Conservation (phyloP, 306 rosid genomes). For the Acmispon strigosus region DNA sequence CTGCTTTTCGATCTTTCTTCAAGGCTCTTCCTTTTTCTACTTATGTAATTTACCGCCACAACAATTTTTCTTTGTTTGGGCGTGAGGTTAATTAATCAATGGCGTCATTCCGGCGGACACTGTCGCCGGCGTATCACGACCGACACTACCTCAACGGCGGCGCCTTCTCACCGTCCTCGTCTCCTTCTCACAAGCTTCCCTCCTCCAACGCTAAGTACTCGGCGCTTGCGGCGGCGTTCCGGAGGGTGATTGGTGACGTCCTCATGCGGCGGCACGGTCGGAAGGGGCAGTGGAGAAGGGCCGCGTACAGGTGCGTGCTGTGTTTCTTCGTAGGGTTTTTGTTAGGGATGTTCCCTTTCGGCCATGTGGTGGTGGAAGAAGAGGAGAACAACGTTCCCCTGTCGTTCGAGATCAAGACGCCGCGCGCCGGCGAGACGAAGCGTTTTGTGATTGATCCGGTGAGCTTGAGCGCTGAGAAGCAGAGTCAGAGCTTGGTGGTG, state of each 20-base stretch:
- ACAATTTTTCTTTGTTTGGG: not conserved
- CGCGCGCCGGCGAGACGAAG: slow-evolving; percentile 32
- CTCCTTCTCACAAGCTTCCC: slow-evolving; percentile 56
- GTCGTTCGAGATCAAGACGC: slow-evolving; percentile 54
- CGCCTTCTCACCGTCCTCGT: slow-evolving; percentile 41
- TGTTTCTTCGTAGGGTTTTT: slow-evolving; percentile 72
- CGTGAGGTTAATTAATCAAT: too few species aligned
- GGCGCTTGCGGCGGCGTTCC: slow-evolving; percentile 30
- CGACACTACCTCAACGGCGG: slow-evolving; percentile 53
- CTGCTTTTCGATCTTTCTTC: too few species aligned
- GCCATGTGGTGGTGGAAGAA: slow-evolving; percentile 44
- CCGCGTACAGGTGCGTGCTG: slow-evolving; percentile 41
- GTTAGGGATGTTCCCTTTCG: slow-evolving; percentile 68
- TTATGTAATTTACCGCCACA: not conserved
- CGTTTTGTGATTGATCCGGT: slow-evolving; percentile 28
- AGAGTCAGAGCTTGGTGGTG: not conserved
- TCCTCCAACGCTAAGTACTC: slow-evolving; percentile 46
- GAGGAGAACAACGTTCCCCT: slow-evolving; percentile 34
- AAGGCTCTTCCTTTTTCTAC: not conserved
- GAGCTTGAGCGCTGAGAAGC: slow-evolving; percentile 20
- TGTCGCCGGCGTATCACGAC: slow-evolving; percentile 75
- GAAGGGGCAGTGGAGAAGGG: slow-evolving; percentile 54
- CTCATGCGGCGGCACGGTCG: slow-evolving; percentile 39
- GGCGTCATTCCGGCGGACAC: slow-evolving; percentile 90
- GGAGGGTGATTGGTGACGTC: slow-evolving; percentile 34